phyloP scores from a whole-genome alignment of 2,329 filamentous ascomycete genomes.

The Madurella fahalii region DNA sequence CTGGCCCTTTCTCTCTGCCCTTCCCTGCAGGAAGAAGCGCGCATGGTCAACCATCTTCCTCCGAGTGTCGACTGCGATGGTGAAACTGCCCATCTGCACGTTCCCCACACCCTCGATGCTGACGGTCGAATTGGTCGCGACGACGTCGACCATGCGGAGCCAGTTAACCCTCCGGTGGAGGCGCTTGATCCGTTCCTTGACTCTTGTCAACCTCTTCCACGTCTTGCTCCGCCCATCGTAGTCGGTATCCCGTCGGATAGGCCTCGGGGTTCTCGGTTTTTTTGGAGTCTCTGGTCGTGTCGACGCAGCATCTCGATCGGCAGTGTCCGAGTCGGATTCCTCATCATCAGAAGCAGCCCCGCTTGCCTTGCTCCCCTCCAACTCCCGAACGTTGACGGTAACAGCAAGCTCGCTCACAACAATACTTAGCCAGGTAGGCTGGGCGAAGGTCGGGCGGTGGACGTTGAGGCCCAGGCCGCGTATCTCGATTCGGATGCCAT shows the following conservation, averaged over 20 bases:
- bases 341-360: slow-evolving; percentile 27
- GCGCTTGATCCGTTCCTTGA: slow-evolving; percentile 82
- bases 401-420: slow-evolving; percentile 81
- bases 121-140: slow-evolving; percentile 74
- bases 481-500: slow-evolving; percentile 86
- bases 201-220: slow-evolving; percentile 72
- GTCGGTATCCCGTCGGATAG: slow-evolving; percentile 29
- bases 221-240: slow-evolving; percentile 58
- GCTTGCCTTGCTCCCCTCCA: slow-evolving; percentile 49
- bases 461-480: slow-evolving; percentile 82
- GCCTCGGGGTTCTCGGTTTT: slow-evolving; percentile 23
- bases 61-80: slow-evolving; percentile 83
- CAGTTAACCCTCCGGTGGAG: slow-evolving; percentile 84
- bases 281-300: slow-evolving; percentile 20
- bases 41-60: slow-evolving; percentile 87
- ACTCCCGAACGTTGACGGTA: slow-evolving; percentile 69
- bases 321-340: slow-evolving; percentile 24
- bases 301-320: slow-evolving; percentile 15
- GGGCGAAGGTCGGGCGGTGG: slow-evolving; percentile 91
- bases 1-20: slow-evolving; percentile 53
- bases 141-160: slow-evolving; percentile 84
- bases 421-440: slow-evolving; percentile 93
- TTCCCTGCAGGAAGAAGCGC: slow-evolving; percentile 79
- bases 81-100: slow-evolving; percentile 78
- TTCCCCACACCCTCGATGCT: slow-evolving; percentile 77